Percentiles rank a stretch among this genome's conserved stretches.
Conservation (phyloP, 495 filamentous ascomycete species). For the Hypoxylon perforatum region DNA sequence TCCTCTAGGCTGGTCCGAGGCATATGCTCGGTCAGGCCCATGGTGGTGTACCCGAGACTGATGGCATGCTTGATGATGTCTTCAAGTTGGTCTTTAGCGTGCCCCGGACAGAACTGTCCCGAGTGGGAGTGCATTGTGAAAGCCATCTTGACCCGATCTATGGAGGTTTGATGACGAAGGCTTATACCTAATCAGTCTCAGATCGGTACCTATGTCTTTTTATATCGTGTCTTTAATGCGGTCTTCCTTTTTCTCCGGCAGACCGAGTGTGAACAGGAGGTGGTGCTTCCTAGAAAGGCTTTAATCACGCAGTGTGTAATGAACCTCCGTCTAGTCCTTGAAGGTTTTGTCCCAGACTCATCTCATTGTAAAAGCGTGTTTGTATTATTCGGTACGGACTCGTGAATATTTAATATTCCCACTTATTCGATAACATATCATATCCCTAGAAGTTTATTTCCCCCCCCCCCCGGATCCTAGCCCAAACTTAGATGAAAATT, state of each 20-base stretch:
- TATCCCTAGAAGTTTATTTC: conserved; percentile 1
- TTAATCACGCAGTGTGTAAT: not conserved
- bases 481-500: conserved; percentile 1
- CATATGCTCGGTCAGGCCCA: conserved; percentile 98
- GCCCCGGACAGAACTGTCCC: conserved; percentile 92
- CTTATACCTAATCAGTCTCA: not conserved
- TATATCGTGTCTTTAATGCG: too few relatives aligned
- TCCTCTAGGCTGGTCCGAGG: conserved; percentile 77
- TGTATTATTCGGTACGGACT: too few relatives aligned
- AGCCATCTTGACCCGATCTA: conserved; percentile 70
- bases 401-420: too few relatives aligned
- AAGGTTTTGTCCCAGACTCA: not conserved
- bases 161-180: not conserved
- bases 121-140: conserved; percentile 99
- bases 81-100: conserved; percentile 86
- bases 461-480: conserved; percentile 11
- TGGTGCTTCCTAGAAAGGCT: not conserved
- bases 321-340: not conserved
- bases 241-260: too few relatives aligned
- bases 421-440: conserved; percentile 2
- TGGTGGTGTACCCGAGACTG: conserved; percentile 76
- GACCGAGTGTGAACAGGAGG: too few relatives aligned
- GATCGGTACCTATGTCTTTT: not conserved
- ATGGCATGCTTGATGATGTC: conserved; percentile 86
- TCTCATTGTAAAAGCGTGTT: not conserved